Evolutionary conservation across 106 monocot species (phyloP), one percentile per base, ranked within the genome.

Genomic region (Allium sativum): DNA sequence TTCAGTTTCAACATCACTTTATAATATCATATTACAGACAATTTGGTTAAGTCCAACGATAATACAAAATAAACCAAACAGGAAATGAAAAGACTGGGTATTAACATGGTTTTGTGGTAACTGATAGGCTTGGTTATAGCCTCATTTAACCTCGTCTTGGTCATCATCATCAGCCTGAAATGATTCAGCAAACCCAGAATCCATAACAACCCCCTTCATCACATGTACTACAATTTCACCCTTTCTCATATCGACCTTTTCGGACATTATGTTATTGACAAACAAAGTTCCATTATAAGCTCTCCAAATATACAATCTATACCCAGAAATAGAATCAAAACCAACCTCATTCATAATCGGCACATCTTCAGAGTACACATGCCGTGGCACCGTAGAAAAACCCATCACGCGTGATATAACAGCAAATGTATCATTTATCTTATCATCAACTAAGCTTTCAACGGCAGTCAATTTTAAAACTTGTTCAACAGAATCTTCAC

Each of bases 201-300:
- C 82, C 88, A 93, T 85, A 22, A 93, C 56, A n/a, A 88, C 93
- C 52, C 93, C 93, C n/a, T 10, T 42, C 69, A 93, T 85, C 9
- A 88, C 17, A 78, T 93, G 89, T 42, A 85, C 76, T 61, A 88
- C 76, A 44, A 70, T 83, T 55, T 83, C 72, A 19, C 68, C 73
- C 17, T 64, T 86, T 42, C 56, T 72, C 14, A 86, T 21, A 59
- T 90, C 77, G 43, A 81, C 74, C 69, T 18, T 65, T 17, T 77
- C 75, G 9, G 88, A 79, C 45, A 57, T 60, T 44, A 93, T 57
- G 55, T 77, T 73, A 55, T 93, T 88, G 9, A 85, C 82, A 51
- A 84, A 51, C 52, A 93, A 18, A 40, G 62, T 68, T 48, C 75
- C 77, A 58, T 68, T 66, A 9, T 31, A 12, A 61, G 52, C 58